Percentiles rank a stretch among this genome's conserved stretches.
Conservation (phyloP, 495 filamentous ascomycete genomes). For the Cercophora sp. region DNA sequence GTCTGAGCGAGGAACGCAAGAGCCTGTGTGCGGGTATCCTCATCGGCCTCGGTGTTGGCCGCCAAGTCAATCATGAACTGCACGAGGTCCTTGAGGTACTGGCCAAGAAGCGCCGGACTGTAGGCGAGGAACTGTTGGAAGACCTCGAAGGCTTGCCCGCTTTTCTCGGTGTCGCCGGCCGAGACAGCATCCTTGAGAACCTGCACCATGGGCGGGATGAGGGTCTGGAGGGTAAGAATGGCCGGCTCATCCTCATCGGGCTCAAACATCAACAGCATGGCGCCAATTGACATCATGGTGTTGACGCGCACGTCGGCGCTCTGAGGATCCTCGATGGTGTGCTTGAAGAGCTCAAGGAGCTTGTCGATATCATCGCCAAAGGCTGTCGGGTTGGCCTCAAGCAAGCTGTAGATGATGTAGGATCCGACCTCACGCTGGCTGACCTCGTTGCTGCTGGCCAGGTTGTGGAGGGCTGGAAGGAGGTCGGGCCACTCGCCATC, state of each 20-base stretch:
- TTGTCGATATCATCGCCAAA: conserved; percentile 72
- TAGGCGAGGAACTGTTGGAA: conserved; percentile 94
- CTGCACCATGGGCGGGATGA: conserved; percentile 82
- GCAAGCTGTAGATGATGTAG: conserved; percentile 86
- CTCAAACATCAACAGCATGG: conserved; percentile 81
- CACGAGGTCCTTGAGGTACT: conserved; percentile 84
- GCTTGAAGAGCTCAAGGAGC: conserved; percentile 77
- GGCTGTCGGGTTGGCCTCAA: conserved; percentile 77
- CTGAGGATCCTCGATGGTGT: conserved; percentile 85
- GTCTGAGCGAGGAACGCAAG: conserved; percentile 91
- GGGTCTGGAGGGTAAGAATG: conserved; percentile 66
- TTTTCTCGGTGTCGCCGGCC: conserved; percentile 74
- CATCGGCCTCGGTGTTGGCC: conserved; percentile 66
- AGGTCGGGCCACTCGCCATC: conserved; percentile 85
- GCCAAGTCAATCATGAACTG: conserved; percentile 92
- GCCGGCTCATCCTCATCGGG: conserved; percentile 74
- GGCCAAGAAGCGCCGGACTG: conserved; percentile 75
- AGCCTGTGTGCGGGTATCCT: conserved; percentile 83
- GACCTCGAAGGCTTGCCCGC: conserved; percentile 89
- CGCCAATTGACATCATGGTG: conserved; percentile 87
- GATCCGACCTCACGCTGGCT: conserved; percentile 83
- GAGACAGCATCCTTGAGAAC: conserved; percentile 81
- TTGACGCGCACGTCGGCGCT: conserved; percentile 90
- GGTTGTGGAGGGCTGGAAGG: conserved; percentile 66
- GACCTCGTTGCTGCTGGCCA: conserved; percentile 64